Evolutionary conservation across 192 early-diverging fungal genomes (phyloP), one percentile per base, ranked within the genome.

Genomic region (Linnemannia exigua): DNA sequence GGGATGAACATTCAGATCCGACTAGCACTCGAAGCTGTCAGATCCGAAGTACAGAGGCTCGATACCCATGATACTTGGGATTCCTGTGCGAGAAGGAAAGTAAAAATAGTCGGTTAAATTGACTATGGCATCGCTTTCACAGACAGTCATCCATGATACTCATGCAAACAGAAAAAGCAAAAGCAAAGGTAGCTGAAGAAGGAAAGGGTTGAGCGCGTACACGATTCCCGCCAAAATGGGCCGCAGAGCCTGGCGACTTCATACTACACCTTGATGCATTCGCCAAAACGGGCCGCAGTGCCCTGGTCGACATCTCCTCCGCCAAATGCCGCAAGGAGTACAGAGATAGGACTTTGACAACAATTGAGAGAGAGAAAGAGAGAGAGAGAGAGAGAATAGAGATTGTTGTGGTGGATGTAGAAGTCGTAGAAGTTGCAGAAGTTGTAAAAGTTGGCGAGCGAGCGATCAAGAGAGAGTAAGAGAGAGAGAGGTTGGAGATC

Each of bases 311-410:
- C 77, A 79, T 79, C 77, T 72, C 77, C 51, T 79, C 31, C 58
- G 77, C 77, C 70, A 79, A 36, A 44, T 52, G 77, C 70, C 38
- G 77, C 77, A 72, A 79, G 52, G 77, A 79, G 77, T 72, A 79
- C 70, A 79, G 58, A 72, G 77, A 79, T 79, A 63, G 77, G 77
- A 79, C 70, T 72, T 73, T 72, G 77, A 79, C 70, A 67, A 46
- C 77, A 79, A 70, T 77, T 77, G 50, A 69, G 14, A 3, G 48
- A n/a, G n/a, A n/a, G n/a, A n/a, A n/a, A n/a, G n/a, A n/a, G n/a
- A n/a, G n/a, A n/a, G n/a, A n/a, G n/a, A n/a, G n/a, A n/a, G n/a
- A n/a, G n/a, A n/a, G n/a, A n/a, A n/a, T n/a, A n/a, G n/a, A n/a
- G n/a, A n/a, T n/a, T n/a, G n/a, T n/a, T n/a, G n/a, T n/a, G n/a